Evolutionary conservation across 345 rosid species (phyloP).

Genomic region (Camelina laxa): DNA sequence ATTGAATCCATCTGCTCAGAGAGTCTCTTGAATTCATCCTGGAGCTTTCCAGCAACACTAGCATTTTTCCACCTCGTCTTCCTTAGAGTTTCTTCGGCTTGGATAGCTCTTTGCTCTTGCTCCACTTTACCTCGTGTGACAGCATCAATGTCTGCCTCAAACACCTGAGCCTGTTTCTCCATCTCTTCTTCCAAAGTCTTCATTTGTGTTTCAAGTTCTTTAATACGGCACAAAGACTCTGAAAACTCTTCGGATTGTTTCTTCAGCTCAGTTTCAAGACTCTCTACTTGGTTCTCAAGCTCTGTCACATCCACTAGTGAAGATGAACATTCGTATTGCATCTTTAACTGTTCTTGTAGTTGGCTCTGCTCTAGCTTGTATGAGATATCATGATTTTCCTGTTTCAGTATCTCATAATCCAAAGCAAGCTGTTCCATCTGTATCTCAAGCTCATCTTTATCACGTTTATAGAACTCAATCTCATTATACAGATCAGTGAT

Average conservation of each 20-base stretch:
- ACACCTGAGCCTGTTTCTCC: constrained; percentile 60
- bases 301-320: constrained; percentile 54
- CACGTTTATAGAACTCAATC: constrained; percentile 76
- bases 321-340: constrained; percentile 73
- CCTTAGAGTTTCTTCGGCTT: constrained; percentile 78
- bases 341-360: constrained; percentile 76
- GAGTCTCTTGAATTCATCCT: constrained; percentile 77
- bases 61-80: constrained; percentile 73
- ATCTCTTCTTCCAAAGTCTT: constrained; percentile 71
- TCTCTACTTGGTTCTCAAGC: constrained; percentile 58
- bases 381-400: constrained; percentile 76
- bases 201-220: constrained; percentile 57
- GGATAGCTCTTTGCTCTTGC: constrained; percentile 87
- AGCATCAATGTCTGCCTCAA: constrained; percentile 68
- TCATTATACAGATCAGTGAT: constrained; percentile 68
- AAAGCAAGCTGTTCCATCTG: constrained; percentile 96
- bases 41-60: constrained; percentile 76
- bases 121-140: constrained; percentile 63
- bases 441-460: constrained; percentile 85
- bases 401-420: constrained; percentile 94
- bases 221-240: constrained; percentile 54
- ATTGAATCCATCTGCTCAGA: constrained; percentile 79
- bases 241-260: constrained; percentile 52
- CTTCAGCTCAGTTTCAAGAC: constrained; percentile 56
- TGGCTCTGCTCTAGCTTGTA: constrained; percentile 83